phyloP scores from a whole-genome alignment of 148 eudicot genomes.

The Selenicereus undatus region DNA sequence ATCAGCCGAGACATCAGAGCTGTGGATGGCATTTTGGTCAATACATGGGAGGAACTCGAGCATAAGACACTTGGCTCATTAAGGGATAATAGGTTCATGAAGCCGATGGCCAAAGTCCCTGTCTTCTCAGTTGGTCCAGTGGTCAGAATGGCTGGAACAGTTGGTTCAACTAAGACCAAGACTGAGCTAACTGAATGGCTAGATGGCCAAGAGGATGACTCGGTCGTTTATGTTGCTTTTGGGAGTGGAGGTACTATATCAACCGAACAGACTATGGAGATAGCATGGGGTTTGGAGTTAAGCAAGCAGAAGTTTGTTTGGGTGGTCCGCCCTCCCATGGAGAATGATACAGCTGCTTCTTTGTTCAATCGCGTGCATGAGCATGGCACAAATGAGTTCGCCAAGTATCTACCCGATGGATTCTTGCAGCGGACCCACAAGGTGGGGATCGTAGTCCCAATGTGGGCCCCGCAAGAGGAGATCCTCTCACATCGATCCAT shows the following conservation, averaged over 20 bases:
- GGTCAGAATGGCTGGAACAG: constrained; percentile 4
- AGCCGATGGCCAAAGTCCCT: constrained; percentile 25
- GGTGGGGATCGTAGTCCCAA: constrained; percentile 30
- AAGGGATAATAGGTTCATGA: constrained; percentile 26
- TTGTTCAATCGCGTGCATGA: not conserved
- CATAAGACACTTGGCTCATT: constrained; percentile 27
- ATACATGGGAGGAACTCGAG: constrained; percentile 50
- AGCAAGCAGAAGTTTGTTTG: constrained; percentile 46
- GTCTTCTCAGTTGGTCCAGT: constrained; percentile 45
- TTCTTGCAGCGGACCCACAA: constrained; percentile 32
- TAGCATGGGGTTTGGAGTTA: constrained; percentile 44
- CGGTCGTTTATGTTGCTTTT: constrained; percentile 38
- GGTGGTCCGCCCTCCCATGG: constrained; percentile 42
- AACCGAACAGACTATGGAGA: constrained; percentile 33
- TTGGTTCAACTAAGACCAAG: not conserved
- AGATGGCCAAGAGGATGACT: constrained; percentile 29
- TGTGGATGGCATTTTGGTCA: constrained; percentile 37
- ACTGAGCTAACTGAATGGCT: constrained; percentile 23
- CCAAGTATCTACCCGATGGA: constrained; percentile 29
- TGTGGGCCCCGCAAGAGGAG: constrained; percentile 34
- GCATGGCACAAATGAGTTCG: not conserved
- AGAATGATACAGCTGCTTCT: constrained; percentile 13
- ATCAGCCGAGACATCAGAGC: constrained; percentile 18
- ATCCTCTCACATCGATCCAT: constrained; percentile 34
- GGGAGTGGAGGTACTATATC: constrained; percentile 48